Conservation (phyloP, 2,329 filamentous ascomycete species). For the Pyricularia grisea region DNA sequence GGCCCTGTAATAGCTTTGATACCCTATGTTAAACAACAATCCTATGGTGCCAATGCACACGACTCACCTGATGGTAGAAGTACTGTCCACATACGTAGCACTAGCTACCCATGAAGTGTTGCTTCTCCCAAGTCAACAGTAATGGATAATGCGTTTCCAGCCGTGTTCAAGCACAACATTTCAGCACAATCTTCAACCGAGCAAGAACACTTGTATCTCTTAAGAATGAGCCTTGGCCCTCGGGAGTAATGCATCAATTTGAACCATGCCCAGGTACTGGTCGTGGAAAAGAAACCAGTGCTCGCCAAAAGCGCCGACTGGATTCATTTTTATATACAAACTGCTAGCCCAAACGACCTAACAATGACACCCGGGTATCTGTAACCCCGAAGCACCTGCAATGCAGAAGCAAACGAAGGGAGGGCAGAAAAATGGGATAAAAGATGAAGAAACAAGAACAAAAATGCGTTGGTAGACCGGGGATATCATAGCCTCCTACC, state of each 20-base stretch:
- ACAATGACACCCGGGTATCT: neutral
- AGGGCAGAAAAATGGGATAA: constrained; percentile 11
- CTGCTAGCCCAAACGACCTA: neutral
- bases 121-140: too few species aligned
- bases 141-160: too few species aligned
- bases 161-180: too few species aligned
- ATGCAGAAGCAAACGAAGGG: constrained; percentile 8
- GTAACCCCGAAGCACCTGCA: constrained; percentile 6
- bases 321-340: neutral
- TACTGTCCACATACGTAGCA: too few species aligned
- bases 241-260: neutral
- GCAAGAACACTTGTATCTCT: too few species aligned
- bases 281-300: neutral
- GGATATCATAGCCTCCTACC: neutral
- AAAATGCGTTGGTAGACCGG: neutral
- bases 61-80: neutral
- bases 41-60: neutral
- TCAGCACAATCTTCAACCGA: too few species aligned
- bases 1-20: neutral
- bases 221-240: neutral
- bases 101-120: too few species aligned
- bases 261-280: neutral
- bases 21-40: neutral
- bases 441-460: neutral
- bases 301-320: neutral